Base-by-base conservation (phyloP, 768 basidiomycete genomes). In the Termitomyces sp. region DNA sequence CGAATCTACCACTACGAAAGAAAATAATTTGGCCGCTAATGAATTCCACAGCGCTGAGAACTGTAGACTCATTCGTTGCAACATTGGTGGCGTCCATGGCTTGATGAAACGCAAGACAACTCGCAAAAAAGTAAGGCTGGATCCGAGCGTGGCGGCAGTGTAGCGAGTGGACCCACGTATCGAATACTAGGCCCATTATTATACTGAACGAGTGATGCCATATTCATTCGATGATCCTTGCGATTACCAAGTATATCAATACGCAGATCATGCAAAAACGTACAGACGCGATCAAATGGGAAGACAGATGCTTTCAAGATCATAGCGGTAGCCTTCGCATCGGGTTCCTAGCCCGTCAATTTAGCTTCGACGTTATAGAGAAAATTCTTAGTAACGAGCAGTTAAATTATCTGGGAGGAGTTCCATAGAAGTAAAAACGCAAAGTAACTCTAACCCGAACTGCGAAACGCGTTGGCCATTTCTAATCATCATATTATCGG, bases 1-100 rank as follows among this genome's bases (percentile, higher is more conserved):
- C 68, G 64, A 88, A 85, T 64, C 80, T 79, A 7, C 87, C 87
- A 30, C 13, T 30, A 9, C 1, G 40, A 13, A 54, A 43, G 28
- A 54, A 20, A 8, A 54, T 10, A 41, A 54, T 28, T 13, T 54
- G 40, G 28, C 53, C 53, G 26, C 30, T 54, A 12, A 54, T 54
- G 7, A 41, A 54, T 54, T 54, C 40, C n/a, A 54, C 40, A n/a
- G 53, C 18, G 8, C 7, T 2, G 8, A 6, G 10, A 30, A 9
- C 13, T 28, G 26, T 28, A 53, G 52, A 18, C 4, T 30, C 12
- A 12, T 28, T 16, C n/a, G 13, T 32, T 12, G 30, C 18, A 54
- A 40, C n/a, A 4, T 32, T 30, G 7, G 40, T 54, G 30, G 53
- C 40, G 53, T 30, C 18, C 33, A 35, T 50, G 18, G 41, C 38